phyloP scores from a whole-genome alignment of 768 basidiomycete species.

The Tephrocybe rancida region DNA sequence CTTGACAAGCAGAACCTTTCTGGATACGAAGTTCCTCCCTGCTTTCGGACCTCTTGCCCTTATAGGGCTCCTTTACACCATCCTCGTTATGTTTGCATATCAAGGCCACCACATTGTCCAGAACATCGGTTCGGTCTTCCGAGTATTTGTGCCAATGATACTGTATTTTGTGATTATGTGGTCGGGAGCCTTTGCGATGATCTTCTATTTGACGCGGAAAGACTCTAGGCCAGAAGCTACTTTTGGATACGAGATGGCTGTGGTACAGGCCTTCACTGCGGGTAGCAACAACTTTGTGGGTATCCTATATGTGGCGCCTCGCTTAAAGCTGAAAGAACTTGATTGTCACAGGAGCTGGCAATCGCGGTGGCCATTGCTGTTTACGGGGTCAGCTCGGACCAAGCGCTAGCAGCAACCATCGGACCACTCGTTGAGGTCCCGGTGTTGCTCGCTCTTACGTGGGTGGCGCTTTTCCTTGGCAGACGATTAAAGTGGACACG shows the following conservation, averaged over 20 bases:
- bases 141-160: slow-evolving; percentile 79
- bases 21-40: slow-evolving; percentile 65
- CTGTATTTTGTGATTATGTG: slow-evolving; percentile 83
- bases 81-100: slow-evolving; percentile 74
- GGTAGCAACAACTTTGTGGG: slow-evolving; percentile 78
- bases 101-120: slow-evolving; percentile 70
- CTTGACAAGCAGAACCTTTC: slow-evolving; percentile 45
- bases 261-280: slow-evolving; percentile 79
- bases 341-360: slow-evolving; percentile 61
- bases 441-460: slow-evolving; percentile 69
- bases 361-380: slow-evolving; percentile 82
- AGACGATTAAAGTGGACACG: slow-evolving; percentile 41
- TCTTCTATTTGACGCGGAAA: slow-evolving; percentile 48
- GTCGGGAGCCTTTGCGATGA: slow-evolving; percentile 57
- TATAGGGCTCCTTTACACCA: slow-evolving; percentile 80
- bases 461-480: slow-evolving; percentile 55
- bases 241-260: slow-evolving; percentile 70
- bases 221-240: slow-evolving; percentile 19
- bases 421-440: slow-evolving; percentile 83
- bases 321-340: not conserved
- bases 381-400: slow-evolving; percentile 76
- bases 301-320: slow-evolving; percentile 1
- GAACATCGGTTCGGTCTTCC: slow-evolving; percentile 77
- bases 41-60: slow-evolving; percentile 69
- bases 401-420: slow-evolving; percentile 82